Conservation (phyloP, 2,329 filamentous ascomycete species). For the Curvularia eragrostidis region DNA sequence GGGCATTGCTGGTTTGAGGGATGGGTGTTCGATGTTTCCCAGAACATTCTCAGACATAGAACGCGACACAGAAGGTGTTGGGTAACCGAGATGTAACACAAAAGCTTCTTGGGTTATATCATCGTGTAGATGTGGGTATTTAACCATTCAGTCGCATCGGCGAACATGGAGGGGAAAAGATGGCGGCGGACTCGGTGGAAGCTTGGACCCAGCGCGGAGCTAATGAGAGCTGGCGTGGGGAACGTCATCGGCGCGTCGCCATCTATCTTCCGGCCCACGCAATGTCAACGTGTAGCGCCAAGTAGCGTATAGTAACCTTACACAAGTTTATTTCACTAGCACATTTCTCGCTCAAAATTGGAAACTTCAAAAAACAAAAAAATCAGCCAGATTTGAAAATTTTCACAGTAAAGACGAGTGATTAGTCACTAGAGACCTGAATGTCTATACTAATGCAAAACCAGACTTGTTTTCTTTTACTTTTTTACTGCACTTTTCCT, state of each 20-base stretch:
- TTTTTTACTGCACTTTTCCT: no score
- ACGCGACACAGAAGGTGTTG: slow-evolving; percentile 4
- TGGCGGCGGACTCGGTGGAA: slow-evolving; percentile 13
- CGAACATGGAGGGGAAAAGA: slow-evolving; percentile 15
- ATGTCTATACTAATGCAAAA: no score
- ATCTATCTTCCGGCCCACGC: not conserved
- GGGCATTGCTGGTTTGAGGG: slow-evolving; percentile 50
- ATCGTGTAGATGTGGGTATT: slow-evolving; percentile 8
- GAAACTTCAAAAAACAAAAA: no score
- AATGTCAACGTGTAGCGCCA: not conserved
- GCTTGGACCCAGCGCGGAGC: slow-evolving; percentile 22
- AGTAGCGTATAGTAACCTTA: not conserved
- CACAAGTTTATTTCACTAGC: no score
- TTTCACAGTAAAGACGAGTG: no score
- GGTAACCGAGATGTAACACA: not conserved
- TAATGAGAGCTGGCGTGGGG: not conserved
- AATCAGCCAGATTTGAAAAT: no score
- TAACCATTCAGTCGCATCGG: not conserved
- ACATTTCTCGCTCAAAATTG: no score
- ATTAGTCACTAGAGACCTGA: no score
- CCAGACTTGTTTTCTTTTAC: no score
- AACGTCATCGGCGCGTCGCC: slow-evolving; percentile 7
- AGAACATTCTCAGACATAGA: slow-evolving; percentile 31
- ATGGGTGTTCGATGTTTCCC: slow-evolving; percentile 14
- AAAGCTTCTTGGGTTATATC: slow-evolving; percentile 5